phyloP scores from a whole-genome alignment of 495 filamentous ascomycete species.

The Xylaria castorea region DNA sequence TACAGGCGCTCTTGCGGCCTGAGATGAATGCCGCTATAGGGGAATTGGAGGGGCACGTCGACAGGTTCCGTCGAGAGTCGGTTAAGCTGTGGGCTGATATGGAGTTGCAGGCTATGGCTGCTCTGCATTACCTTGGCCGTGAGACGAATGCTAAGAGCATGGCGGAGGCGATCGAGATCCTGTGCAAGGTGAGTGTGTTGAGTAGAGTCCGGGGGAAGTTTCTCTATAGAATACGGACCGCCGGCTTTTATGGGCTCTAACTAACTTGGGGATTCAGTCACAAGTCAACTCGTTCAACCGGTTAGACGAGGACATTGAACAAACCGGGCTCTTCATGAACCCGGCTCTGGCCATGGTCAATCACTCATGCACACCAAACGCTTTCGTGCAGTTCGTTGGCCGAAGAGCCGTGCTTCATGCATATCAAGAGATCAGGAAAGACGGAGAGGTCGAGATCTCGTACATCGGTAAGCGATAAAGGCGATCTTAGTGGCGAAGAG shows the following conservation, averaged over 20 bases:
- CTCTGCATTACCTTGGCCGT: slow-evolving; percentile 47
- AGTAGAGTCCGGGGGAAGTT: neutral
- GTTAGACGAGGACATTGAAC: slow-evolving; percentile 46
- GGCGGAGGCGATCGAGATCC: slow-evolving; percentile 43
- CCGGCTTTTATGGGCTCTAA: neutral
- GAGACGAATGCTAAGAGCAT: slow-evolving; percentile 38
- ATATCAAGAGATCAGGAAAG: slow-evolving; percentile 46
- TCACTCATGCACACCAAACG: slow-evolving; percentile 62
- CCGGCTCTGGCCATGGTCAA: slow-evolving; percentile 57
- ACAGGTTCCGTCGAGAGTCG: slow-evolving; percentile 33
- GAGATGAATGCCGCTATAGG: slow-evolving; percentile 38
- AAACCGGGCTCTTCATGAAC: slow-evolving; percentile 52
- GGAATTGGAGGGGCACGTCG: slow-evolving; percentile 48
- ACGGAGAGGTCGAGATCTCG: slow-evolving; percentile 57
- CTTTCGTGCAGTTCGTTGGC: slow-evolving; percentile 53
- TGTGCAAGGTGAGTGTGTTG: slow-evolving; percentile 31
- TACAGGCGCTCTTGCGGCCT: slow-evolving; percentile 51
- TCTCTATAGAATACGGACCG: neutral
- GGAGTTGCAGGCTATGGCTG: slow-evolving; percentile 54
- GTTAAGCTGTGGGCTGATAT: slow-evolving; percentile 45
- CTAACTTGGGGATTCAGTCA: slow-evolving; percentile 37
- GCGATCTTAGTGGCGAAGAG: neutral
- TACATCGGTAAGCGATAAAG: slow-evolving; percentile 52
- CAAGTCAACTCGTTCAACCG: slow-evolving; percentile 57
- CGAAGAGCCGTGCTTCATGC: slow-evolving; percentile 51